phyloP scores from a whole-genome alignment of 176 grass and related monocot genomes.

The Zoysia japonica region DNA sequence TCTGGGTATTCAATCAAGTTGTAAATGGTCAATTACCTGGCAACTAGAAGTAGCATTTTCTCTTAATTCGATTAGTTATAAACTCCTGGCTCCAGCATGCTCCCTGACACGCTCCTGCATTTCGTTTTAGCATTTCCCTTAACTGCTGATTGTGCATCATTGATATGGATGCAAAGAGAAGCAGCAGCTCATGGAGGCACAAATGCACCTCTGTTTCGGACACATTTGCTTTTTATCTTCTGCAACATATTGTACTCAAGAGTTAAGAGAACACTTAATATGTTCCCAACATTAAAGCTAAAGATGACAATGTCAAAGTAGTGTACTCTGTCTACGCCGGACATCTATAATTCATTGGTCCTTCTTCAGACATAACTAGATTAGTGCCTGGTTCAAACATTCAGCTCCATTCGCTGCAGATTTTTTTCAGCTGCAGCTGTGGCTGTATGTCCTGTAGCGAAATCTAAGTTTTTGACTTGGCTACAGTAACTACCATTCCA shows the following conservation, averaged over 20 bases:
- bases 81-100: neutral
- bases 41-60: slow-evolving; percentile 16
- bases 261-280: slow-evolving; percentile 23
- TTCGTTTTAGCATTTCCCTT: slow-evolving; percentile 25
- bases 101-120: neutral
- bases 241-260: neutral
- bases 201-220: neutral
- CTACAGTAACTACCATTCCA: no score
- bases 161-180: neutral
- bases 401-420: neutral
- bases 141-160: neutral
- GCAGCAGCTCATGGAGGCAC: neutral
- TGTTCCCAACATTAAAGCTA: neutral
- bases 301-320: neutral
- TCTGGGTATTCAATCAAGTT: neutral
- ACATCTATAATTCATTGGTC: neutral
- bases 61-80: neutral
- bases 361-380: neutral
- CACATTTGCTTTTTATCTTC: neutral
- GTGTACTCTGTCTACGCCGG: neutral
- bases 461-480: no score
- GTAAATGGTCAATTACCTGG: neutral
- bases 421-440: no score
- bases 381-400: neutral
- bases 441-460: no score